Conservation (phyloP, 169 alveolate species). For the Miamiensis avidus region DNA sequence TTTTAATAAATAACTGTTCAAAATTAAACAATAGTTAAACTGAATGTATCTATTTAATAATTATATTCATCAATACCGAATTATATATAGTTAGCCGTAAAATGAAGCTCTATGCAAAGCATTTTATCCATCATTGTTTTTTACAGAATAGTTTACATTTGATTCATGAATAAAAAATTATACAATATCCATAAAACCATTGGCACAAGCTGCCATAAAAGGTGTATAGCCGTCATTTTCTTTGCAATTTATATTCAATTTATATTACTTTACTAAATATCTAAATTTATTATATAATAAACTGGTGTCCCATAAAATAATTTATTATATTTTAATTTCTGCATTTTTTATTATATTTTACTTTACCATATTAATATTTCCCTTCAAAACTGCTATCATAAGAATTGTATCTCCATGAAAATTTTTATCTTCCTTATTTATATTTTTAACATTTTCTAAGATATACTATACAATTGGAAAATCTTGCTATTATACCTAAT, state of each 20-base stretch:
- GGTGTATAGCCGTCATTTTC: constrained; percentile 49
- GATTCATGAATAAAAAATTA: constrained; percentile 12
- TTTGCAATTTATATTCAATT: constrained; percentile 21
- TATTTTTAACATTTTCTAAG: neutral
- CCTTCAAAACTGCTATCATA: constrained; percentile 30
- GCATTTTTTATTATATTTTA: neutral
- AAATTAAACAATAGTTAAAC: too few relatives aligned
- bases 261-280: constrained; percentile 17
- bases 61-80: neutral
- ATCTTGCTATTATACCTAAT: constrained; percentile 1
- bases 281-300: neutral
- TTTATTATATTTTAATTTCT: neutral
- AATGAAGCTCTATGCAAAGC: constrained; percentile 49
- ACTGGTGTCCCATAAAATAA: neutral
- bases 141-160: constrained; percentile 18
- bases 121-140: constrained; percentile 46
- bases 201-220: constrained; percentile 55
- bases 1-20: neutral
- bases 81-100: constrained; percentile 35
- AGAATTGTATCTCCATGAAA: constrained; percentile 41
- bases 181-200: constrained; percentile 43
- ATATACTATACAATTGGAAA: constrained; percentile 20
- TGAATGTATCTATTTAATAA: too few relatives aligned
- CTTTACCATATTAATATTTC: constrained; percentile 24
- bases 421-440: constrained; percentile 44